Evolutionary conservation across 371 early-diverging fungal genomes (phyloP), one percentile per base, ranked within the genome.

Genomic region (Lichtheimia ramosa): DNA sequence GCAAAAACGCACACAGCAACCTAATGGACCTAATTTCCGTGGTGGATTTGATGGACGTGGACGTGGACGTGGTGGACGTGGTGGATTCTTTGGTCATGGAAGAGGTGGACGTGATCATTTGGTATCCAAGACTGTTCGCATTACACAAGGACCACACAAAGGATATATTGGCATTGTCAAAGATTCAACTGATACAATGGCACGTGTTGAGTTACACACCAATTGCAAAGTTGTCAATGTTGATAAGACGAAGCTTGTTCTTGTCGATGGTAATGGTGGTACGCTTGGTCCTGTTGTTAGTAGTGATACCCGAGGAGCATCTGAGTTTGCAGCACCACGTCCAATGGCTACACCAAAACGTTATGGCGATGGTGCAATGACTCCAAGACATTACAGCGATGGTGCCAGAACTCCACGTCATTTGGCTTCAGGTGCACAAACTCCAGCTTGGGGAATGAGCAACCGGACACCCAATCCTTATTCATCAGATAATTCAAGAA

Each of bases 81-180:
- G 85, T 40, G 85, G 85, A 10, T 86, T 90, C 27, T 80, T 85
- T 48, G 61, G 61, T 3, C 81, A 88, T 27, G 82, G 88, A 21
- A 75, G 83, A n/a, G 88, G 88, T 12, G 82, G 90, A 3, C 81
- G 90, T 28, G 96, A 99, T 70, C 92, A 90, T 23, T 66, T 97
- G 34, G 74, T 97, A 10, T 87, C 89, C 48, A 90, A 94, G 68
- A 93, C 93, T 0, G 99, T 99, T 0, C 87, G 86, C 40, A 92
- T 98, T 51, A 86, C 83, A 3, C 83, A 88, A 46, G 99, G 99
- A 6, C 92, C 94, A 14, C 96, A 93, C 81, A 99, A 99, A 73
- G 99, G 99, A 12, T 97, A 96, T 70, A 73, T 92, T 25, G 99
- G 99, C 51, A 92, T 96, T 53, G 96, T 99, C 34, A 97, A 97